Evolutionary conservation across 441 rosid species (phyloP).

Genomic region (Populus hybrid): DNA sequence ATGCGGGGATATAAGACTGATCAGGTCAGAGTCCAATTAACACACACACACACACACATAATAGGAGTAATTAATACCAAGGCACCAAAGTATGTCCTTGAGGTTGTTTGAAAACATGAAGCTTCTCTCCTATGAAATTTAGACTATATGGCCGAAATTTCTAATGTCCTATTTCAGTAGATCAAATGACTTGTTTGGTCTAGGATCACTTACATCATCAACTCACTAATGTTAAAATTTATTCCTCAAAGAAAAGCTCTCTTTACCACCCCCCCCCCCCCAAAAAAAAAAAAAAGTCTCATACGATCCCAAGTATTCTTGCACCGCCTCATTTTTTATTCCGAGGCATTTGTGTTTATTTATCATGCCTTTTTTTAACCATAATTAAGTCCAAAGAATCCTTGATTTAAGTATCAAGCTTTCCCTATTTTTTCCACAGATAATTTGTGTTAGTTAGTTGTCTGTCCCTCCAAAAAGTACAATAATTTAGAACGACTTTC

Average conservation of each 20-base stretch:
- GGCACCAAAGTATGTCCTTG: background rate
- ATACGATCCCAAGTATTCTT: background rate
- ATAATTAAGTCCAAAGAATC: constrained; percentile 1
- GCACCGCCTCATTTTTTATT: background rate
- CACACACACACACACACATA: background rate
- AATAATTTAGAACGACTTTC: background rate
- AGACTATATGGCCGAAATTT: background rate
- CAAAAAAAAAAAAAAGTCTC: background rate
- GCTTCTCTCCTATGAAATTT: background rate
- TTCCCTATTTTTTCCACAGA: background rate
- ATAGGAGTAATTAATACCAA: background rate
- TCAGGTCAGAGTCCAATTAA: background rate
- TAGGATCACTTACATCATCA: background rate
- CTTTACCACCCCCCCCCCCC: background rate
- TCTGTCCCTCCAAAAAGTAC: background rate
- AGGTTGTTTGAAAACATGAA: background rate
- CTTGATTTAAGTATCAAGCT: constrained; percentile 2
- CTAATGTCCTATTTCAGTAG: background rate
- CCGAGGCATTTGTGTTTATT: background rate
- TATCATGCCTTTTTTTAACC: background rate
- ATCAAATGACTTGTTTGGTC: background rate
- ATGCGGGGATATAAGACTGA: background rate
- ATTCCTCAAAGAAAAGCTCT: background rate
- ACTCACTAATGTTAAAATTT: background rate
- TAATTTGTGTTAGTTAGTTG: constrained; percentile 15